Evolutionary conservation across 2,329 filamentous ascomycete species (phyloP).

Genomic region (Hirsutella thompsonii): DNA sequence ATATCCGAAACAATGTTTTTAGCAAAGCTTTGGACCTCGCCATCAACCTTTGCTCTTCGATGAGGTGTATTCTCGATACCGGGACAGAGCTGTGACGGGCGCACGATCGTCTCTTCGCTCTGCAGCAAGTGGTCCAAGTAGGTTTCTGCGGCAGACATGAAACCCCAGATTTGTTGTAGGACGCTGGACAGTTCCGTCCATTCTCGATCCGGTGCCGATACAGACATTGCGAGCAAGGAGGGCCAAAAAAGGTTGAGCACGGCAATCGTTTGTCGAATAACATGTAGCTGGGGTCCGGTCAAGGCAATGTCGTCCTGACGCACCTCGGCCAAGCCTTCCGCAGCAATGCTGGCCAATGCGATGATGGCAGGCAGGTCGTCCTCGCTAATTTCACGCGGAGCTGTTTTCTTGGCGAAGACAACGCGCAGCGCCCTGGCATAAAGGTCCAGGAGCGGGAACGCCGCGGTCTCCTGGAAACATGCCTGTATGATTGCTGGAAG

Average conservation of each 20-base stretch:
- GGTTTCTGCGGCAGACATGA: slow-evolving; percentile 8
- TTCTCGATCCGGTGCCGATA: slow-evolving; percentile 3
- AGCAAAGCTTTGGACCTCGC: slow-evolving; percentile 25
- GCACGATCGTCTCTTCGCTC: slow-evolving; percentile 6
- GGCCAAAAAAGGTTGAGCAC: slow-evolving; percentile 19
- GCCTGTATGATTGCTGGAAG: slow-evolving; percentile 37
- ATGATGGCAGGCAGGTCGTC: slow-evolving; percentile 19
- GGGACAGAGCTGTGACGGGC: slow-evolving; percentile 10
- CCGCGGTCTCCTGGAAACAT: slow-evolving; percentile 17
- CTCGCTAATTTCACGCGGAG: slow-evolving; percentile 24
- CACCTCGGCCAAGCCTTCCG: slow-evolving; percentile 15
- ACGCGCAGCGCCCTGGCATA: slow-evolving; percentile 30
- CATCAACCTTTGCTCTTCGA: slow-evolving; percentile 5
- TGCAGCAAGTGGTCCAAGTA: slow-evolving; percentile 9
- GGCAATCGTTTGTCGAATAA: slow-evolving; percentile 14
- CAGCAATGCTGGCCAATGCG: slow-evolving; percentile 17
- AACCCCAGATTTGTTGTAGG: slow-evolving; percentile 8
- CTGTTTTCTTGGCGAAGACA: slow-evolving; percentile 18
- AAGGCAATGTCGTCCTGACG: slow-evolving; percentile 7
- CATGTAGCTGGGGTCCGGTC: slow-evolving; percentile 12
- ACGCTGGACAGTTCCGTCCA: slow-evolving; percentile 9
- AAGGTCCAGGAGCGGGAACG: slow-evolving; percentile 36
- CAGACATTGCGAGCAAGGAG: slow-evolving; percentile 11
- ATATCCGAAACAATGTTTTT: slow-evolving; percentile 31
- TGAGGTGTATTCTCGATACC: slow-evolving; percentile 6